Percentiles rank a stretch among this genome's conserved stretches.
Conservation (phyloP, 169 alveolate genomes). For the Blepharisma undulans region DNA sequence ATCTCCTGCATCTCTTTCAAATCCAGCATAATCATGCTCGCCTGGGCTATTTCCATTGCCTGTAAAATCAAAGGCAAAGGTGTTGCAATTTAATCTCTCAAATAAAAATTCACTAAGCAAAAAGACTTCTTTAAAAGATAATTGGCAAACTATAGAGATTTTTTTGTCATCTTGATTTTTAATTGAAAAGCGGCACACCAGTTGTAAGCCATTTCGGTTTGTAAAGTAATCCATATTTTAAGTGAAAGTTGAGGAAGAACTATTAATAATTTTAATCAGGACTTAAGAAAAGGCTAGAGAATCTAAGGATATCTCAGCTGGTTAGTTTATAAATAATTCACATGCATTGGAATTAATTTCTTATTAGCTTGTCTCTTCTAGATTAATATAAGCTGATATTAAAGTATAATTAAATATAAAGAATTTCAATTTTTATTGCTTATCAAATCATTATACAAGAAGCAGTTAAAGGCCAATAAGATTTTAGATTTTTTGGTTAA, state of each 20-base stretch:
- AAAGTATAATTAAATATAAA: too few relatives aligned
- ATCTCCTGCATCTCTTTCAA: not conserved
- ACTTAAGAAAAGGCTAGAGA: too few relatives aligned
- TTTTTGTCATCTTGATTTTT: not conserved
- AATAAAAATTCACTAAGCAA: not conserved
- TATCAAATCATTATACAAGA: too few relatives aligned
- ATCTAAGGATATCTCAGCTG: too few relatives aligned
- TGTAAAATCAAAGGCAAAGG: not conserved
- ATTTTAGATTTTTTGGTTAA: too few relatives aligned
- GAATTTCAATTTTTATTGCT: too few relatives aligned
- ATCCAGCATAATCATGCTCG: not conserved
- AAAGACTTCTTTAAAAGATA: not conserved
- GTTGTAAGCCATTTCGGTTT: not conserved
- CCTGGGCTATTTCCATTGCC: not conserved
- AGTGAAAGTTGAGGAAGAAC: not conserved
- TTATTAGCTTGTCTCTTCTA: too few relatives aligned
- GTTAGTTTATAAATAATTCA: too few relatives aligned
- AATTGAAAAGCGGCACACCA: not conserved
- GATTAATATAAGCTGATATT: too few relatives aligned
- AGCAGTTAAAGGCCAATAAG: too few relatives aligned
- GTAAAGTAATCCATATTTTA: not conserved
- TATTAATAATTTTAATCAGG: too few relatives aligned
- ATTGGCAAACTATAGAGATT: not conserved
- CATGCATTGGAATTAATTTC: too few relatives aligned
- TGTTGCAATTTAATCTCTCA: not conserved